phyloP scores from a whole-genome alignment of 129 eudicot species.

The Dittrichia graveolens region DNA sequence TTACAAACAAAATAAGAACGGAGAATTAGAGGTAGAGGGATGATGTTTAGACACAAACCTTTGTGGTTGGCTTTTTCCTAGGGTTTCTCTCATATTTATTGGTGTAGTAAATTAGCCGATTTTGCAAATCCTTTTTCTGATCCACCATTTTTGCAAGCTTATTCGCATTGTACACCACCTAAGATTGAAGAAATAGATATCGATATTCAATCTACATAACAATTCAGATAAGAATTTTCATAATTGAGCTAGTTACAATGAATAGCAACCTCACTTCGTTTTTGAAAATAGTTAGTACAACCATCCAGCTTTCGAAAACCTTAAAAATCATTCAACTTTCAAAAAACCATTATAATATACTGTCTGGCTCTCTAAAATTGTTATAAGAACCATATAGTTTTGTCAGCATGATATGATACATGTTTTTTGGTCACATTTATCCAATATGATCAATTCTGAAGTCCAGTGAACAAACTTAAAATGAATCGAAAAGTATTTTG shows the following conservation, averaged over 20 bases:
- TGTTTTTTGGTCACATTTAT: too few relatives aligned
- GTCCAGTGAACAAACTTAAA: too few relatives aligned
- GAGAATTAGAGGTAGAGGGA: not conserved
- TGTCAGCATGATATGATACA: too few relatives aligned
- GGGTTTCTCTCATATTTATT: conserved; percentile 75
- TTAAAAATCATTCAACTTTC: too few relatives aligned
- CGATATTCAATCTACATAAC: not conserved
- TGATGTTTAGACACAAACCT: conserved; percentile 52
- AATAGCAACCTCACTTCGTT: not conserved
- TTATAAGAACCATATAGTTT: too few relatives aligned
- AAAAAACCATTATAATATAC: too few relatives aligned
- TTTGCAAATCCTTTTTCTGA: conserved; percentile 57
- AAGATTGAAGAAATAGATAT: conserved; percentile 21
- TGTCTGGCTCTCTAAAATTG: too few relatives aligned
- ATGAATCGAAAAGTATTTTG: too few relatives aligned
- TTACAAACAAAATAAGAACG: not conserved
- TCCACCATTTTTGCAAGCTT: conserved; percentile 78
- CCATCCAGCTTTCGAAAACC: not conserved
- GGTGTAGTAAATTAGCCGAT: conserved; percentile 77
- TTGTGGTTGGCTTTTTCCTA: conserved; percentile 56
- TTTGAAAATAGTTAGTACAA: not conserved
- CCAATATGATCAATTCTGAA: too few relatives aligned
- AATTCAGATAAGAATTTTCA: not conserved
- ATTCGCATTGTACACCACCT: conserved; percentile 94
- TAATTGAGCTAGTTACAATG: not conserved